Evolutionary conservation across 1,139 yeast genomes (phyloP), one percentile per base, ranked within the genome.

Genomic region (Chernovozyma aurita): DNA sequence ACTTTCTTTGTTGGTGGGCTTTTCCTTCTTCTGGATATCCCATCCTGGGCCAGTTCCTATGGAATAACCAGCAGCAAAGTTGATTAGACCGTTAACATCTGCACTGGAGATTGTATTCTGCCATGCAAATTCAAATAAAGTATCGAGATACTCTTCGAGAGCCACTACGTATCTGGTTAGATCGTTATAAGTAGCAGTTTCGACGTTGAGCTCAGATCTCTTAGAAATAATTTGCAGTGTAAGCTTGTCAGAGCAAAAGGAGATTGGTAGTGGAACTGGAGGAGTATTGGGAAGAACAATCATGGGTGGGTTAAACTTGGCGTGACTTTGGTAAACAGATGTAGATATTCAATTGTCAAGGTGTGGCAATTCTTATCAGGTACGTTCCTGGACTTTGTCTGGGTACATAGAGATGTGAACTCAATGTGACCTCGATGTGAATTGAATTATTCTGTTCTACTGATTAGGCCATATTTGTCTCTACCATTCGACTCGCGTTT

Each of bases 261-360:
- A 22, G 15, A 39, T 18, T 39, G 43, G 25, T 6, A 43, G 35
- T 7, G 65, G 63, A n/a, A 47, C 36, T 2, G 63, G 63, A 0
- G 65, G 65, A 3, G 63, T 55, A 32, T 58, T 46, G 27, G 69
- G 69, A 30, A 63, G 49, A 3, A 61, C 55, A 25, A 63, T 53
- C 69, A 63, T 61, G 25, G 25, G 25, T 11, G 11, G 25, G 12
- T 22, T 11, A n/a, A 22, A n/a, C n/a, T n/a, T n/a, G n/a, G n/a
- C n/a, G n/a, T n/a, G n/a, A n/a, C n/a, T n/a, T n/a, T n/a, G n/a
- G n/a, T n/a, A n/a, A n/a, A n/a, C n/a, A n/a, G n/a, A n/a, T n/a
- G n/a, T n/a, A n/a, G n/a, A n/a, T n/a, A n/a, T n/a, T n/a, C n/a
- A n/a, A n/a, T n/a, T n/a, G n/a, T n/a, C n/a, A n/a, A n/a, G n/a